Conservation (phyloP, 2,329 filamentous ascomycete genomes). For the Bipolaris victoriae region DNA sequence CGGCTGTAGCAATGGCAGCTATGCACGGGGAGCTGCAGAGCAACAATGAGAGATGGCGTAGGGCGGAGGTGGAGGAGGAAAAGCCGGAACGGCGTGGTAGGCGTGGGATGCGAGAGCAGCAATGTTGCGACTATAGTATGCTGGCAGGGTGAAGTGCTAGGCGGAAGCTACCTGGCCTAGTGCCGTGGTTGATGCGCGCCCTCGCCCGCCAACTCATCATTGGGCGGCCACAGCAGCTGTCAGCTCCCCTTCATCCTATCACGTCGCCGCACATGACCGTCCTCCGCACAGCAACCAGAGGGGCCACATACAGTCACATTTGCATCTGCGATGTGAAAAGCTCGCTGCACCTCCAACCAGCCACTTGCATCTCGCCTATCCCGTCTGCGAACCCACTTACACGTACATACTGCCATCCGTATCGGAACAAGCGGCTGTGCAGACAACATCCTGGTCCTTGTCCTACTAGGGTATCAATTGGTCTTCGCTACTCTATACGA, state of each 20-base stretch:
- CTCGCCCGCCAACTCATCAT: slow-evolving; percentile 12
- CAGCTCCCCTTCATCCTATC: slow-evolving; percentile 23
- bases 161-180: slow-evolving; percentile 19
- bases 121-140: slow-evolving; percentile 14
- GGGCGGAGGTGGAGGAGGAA: not conserved
- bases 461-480: slow-evolving; percentile 5
- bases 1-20: not conserved
- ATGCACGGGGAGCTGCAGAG: not conserved
- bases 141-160: slow-evolving; percentile 21
- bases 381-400: not conserved
- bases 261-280: slow-evolving; percentile 20
- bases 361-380: not conserved
- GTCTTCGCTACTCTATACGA: not conserved
- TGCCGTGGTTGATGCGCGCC: slow-evolving; percentile 19
- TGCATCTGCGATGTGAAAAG: not conserved
- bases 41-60: slow-evolving; percentile 8
- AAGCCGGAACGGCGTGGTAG: slow-evolving; percentile 7
- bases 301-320: not conserved
- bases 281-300: slow-evolving; percentile 13
- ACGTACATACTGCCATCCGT: not conserved
- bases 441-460: not conserved
- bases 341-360: not conserved
- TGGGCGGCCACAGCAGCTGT: slow-evolving; percentile 31
- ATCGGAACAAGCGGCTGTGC: not conserved
- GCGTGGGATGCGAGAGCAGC: slow-evolving; percentile 11